These are phyloP conservation scores for Pugionium dolabratum DNA, from an alignment of 345 rosid genomes.

Conservation along the genomic window DNA sequence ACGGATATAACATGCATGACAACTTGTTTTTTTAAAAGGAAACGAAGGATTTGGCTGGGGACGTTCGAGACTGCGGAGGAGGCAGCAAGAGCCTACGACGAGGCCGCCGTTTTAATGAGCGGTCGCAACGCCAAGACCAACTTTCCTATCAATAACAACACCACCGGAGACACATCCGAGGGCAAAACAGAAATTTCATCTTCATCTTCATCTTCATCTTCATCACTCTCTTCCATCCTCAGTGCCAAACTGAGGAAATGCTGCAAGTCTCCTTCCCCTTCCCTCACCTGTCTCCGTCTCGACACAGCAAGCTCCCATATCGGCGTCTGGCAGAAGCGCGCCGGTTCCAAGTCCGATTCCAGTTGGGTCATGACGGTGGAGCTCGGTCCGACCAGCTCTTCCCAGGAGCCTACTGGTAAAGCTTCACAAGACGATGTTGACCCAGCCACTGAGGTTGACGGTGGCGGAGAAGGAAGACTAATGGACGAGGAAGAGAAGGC, in stretches of 20 bases:
- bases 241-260: constrained; percentile 66
- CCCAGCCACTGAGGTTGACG: constrained; percentile 15
- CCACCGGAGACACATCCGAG: constrained; percentile 28
- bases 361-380: constrained; percentile 80
- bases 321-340: constrained; percentile 84
- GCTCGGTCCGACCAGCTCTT: constrained; percentile 44
- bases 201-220: constrained; percentile 31
- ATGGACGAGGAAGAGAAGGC: constrained; percentile 66
- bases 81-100: constrained; percentile 76
- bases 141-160: constrained; percentile 47
- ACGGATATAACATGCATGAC: constrained; percentile 14
- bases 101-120: constrained; percentile 70
- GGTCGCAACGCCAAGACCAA: constrained; percentile 79
- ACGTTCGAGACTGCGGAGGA: constrained; percentile 76
- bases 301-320: constrained; percentile 71
- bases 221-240: constrained; percentile 53
- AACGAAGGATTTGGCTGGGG: constrained; percentile 83
- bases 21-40: constrained; percentile 38
- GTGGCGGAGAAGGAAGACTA: constrained; percentile 33
- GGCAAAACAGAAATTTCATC: constrained; percentile 32
- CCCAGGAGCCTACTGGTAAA: constrained; percentile 15
- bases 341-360: constrained; percentile 59
- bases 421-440: constrained; percentile 26
- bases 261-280: constrained; percentile 63
- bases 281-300: constrained; percentile 76